These are phyloP conservation scores for Iberis amara DNA, from an alignment of 441 rosid species.

Conservation along the genomic window DNA sequence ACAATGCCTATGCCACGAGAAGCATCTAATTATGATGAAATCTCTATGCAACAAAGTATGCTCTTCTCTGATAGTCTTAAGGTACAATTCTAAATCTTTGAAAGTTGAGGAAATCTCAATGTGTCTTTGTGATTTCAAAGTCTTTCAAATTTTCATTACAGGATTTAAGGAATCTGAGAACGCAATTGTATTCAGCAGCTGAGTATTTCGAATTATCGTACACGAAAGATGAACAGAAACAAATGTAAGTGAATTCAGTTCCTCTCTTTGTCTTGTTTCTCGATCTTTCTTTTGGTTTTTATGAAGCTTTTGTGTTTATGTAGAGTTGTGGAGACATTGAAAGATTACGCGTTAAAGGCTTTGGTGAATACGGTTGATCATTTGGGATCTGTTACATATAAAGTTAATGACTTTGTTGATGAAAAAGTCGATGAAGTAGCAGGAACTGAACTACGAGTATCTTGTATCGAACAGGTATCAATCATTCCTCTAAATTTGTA, in stretches of 20 bases:
- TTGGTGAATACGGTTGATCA: conserved; percentile 93
- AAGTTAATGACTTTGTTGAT: conserved; percentile 78
- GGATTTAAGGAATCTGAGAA: conserved; percentile 83
- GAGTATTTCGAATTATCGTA: conserved; percentile 91
- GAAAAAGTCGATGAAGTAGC: conserved; percentile 86
- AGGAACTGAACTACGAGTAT: conserved; percentile 69
- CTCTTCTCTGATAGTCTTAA: conserved; percentile 88
- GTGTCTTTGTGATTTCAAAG: background rate
- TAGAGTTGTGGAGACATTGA: conserved; percentile 87
- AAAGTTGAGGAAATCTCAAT: too few relatives aligned
- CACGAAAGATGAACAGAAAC: conserved; percentile 75
- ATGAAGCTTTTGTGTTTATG: conserved; percentile 17
- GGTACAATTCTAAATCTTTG: conserved; percentile 45
- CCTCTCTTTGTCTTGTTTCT: too few relatives aligned
- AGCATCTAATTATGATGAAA: conserved; percentile 73
- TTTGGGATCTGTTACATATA: conserved; percentile 85
- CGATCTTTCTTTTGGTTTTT: background rate
- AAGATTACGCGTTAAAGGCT: conserved; percentile 94
- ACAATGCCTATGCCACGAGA: conserved; percentile 46
- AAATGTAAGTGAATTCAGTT: conserved; percentile 50
- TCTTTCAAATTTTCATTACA: conserved; percentile 25
- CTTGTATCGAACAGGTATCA: conserved; percentile 82
- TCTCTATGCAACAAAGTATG: conserved; percentile 81
- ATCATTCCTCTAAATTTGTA: background rate
- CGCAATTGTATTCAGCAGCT: conserved; percentile 87